These are phyloP conservation scores for Annulohypoxylon maeteangense DNA, from an alignment of 495 filamentous ascomycete genomes.

Conservation along the genomic window DNA sequence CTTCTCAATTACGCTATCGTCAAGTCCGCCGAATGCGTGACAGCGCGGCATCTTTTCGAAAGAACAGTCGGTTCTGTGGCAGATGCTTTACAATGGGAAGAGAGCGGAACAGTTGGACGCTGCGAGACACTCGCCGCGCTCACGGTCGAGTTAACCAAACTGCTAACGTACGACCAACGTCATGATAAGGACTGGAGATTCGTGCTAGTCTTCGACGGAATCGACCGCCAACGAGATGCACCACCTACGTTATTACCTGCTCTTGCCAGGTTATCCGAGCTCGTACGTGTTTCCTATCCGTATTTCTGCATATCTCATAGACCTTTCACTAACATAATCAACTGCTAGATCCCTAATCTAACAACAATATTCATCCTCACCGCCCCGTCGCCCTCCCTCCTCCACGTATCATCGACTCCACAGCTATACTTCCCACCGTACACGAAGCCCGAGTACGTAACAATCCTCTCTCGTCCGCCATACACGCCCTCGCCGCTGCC, in stretches of 20 bases:
- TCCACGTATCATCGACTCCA: constrained; percentile 77
- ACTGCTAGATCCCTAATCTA: constrained; percentile 78
- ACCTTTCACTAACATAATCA: constrained; percentile 30
- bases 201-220: constrained; percentile 88
- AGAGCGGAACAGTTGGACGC: constrained; percentile 50
- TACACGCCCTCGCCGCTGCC: constrained; percentile 50
- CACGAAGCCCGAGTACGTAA: constrained; percentile 77
- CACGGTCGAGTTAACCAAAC: constrained; percentile 70
- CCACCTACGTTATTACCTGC: constrained; percentile 84
- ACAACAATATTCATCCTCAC: constrained; percentile 82
- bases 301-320: not conserved
- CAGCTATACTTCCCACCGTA: constrained; percentile 89
- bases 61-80: constrained; percentile 65
- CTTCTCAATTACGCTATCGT: constrained; percentile 73
- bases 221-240: constrained; percentile 86
- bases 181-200: constrained; percentile 60
- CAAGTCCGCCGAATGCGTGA: constrained; percentile 86
- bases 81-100: constrained; percentile 60
- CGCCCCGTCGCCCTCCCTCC: constrained; percentile 73
- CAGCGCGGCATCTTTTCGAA: constrained; percentile 86
- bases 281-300: constrained; percentile 60
- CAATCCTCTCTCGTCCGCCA: constrained; percentile 69
- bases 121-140: constrained; percentile 84
- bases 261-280: constrained; percentile 78
- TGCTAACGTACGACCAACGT: constrained; percentile 61